Conservation (phyloP, 345 rosid species). For the Brassica incana region DNA sequence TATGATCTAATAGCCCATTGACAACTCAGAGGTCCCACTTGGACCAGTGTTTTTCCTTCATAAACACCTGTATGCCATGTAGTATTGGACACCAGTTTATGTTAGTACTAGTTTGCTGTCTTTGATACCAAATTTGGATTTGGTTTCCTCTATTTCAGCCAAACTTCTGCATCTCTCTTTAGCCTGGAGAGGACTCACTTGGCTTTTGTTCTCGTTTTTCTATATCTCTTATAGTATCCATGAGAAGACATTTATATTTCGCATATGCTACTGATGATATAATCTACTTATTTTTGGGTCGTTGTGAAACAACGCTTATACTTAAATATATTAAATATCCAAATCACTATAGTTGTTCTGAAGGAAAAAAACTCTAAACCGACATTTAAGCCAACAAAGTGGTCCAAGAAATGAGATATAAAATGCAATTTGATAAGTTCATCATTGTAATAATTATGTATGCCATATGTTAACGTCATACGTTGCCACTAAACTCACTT, state of each 20-base stretch:
- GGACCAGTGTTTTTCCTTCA: background rate
- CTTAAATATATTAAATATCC: background rate
- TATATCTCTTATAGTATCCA: background rate
- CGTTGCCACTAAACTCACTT: slow-evolving; percentile 31
- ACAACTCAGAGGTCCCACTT: background rate
- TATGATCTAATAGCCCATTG: background rate
- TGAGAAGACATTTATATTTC: background rate
- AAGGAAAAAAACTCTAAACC: background rate
- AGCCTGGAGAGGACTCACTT: background rate
- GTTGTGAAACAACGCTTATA: no score
- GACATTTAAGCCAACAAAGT: slow-evolving; percentile 2
- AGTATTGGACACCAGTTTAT: background rate
- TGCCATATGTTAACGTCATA: slow-evolving; percentile 34
- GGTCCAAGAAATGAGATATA: slow-evolving; percentile 21
- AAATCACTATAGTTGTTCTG: background rate
- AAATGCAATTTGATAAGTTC: slow-evolving; percentile 18
- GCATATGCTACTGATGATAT: background rate
- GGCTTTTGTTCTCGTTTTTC: background rate
- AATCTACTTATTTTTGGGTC: background rate
- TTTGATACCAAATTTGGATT: background rate
- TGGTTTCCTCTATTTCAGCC: background rate
- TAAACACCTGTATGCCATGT: background rate
- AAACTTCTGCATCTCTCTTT: background rate
- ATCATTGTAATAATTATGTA: slow-evolving; percentile 6
- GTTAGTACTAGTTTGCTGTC: background rate